Base-by-base conservation (phyloP, 306 rosid genomes). In the Pterocarpus macrocarpus region DNA sequence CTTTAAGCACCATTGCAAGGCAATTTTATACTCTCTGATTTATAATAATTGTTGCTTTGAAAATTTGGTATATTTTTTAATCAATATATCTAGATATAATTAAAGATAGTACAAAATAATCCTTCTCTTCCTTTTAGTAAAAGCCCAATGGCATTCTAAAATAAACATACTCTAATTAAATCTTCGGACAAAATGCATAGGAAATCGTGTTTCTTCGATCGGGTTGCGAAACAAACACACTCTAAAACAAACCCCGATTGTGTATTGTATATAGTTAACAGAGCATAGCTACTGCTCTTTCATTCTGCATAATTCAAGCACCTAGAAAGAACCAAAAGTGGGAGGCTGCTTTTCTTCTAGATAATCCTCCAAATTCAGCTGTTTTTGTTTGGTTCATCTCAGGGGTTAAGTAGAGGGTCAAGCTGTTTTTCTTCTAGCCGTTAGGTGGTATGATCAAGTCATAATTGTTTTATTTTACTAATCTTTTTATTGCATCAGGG, bases 361-460 rank as follows among this genome's bases (percentile, higher is more conserved):
- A 61, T 76, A 89, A 49, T 69, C 89, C 32, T 69, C 57, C 0
- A 67, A 69, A 65, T 38, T 65, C 66, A 80, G 75, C 28, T 79
- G 36, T 17, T 73, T 93, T 4, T 81, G 95, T 38, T 78, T 95
- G 82, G 97, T 95, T 75, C 97, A 95, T 71, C 88, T 90, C 0
- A 93, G 82, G 66, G 97, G 97, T 7, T 86, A 72, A 64, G 94
- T 95, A 2, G 95, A 91, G 79, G 87, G 36, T 43, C 33, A 56
- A 76, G 78, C 53, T 64, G 22, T 43, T 22, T 22, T 22, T 16
- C 28, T 22, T 22, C 28, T 22, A 22, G 28, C 28, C 1, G 28
- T 22, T 22, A 22, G 71, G 30, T 64, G 56, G 53, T 66, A 56
- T 65, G 56, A 22, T 81, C 49, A 73, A 17, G 62, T 56, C 12